Base-by-base conservation (phyloP, 345 rosid genomes). In the Dimocarpus longan region DNA sequence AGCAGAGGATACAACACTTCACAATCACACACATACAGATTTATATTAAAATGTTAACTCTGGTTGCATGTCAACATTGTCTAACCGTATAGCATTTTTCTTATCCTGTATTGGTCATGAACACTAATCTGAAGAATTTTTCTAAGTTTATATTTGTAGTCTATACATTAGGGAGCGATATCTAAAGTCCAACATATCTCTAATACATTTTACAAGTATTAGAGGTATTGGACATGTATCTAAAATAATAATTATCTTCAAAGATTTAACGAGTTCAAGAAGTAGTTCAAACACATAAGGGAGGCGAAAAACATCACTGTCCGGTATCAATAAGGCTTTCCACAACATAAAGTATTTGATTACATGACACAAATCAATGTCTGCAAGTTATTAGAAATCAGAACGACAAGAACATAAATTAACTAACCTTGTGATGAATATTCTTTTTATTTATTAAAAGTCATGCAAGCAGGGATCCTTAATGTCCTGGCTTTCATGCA, bases 31-130 rank as follows among this genome's bases (percentile, higher is more conserved):
- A 60, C 6, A 22, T 57, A 57, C 65, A 21, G 28, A 60, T 21
- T 60, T 60, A 60, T 60, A 21, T 60, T 21, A 60, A 59, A 60
- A 60, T 60, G 65, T 22, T 60, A 60, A n/a, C 28, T 60, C 65
- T 19, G 65, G 12, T 60, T 19, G 65, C 26, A 19, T 21, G 24
- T 60, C 22, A 21, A n/a, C 24, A 22, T 60, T 19, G 28, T 60
- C 10, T 60, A 60, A 21, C 24, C 65, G 9, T 60, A 22, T 22
- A 60, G 10, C 65, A 60, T 60, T n/a, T 60, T 60, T 60, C 26
- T 10, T 21, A 60, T 60, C 28, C 65, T 19, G 12, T 5, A 21
- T 60, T 18, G 19, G 13, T 60, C 10, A 60, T 60, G 65, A 60
- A 60, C 65, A 21, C 24, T n/a, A 19, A 22, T 60, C 65, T 19